These are phyloP conservation scores for Madurella fahalii DNA, from an alignment of 2,329 filamentous ascomycete species.

Conservation along the genomic window DNA sequence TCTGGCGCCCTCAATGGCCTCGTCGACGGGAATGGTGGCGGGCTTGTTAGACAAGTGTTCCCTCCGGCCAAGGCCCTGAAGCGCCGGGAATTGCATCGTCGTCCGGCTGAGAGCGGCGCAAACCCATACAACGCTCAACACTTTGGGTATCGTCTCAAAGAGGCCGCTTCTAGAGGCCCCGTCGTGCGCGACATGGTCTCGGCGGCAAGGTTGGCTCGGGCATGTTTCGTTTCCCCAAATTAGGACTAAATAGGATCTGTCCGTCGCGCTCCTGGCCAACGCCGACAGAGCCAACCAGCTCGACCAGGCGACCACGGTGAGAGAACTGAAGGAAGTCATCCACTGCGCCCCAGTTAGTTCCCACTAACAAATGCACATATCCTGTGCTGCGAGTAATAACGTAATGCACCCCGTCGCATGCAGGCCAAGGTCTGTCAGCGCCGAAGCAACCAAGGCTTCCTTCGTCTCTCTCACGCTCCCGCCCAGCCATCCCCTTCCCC, in stretches of 20 bases:
- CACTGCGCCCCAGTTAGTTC: conserved; percentile 17
- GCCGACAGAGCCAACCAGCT: conserved; percentile 6
- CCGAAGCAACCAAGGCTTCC: conserved; percentile 8
- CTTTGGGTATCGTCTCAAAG: conserved; percentile 10
- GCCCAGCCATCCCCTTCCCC: conserved; percentile 11
- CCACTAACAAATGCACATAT: not conserved
- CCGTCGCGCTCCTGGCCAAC: conserved; percentile 15
- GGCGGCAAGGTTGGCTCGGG: conserved; percentile 1
- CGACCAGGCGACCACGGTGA: not conserved
- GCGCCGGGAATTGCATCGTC: not conserved
- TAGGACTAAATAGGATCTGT: conserved; percentile 12
- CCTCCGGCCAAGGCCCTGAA: too few species aligned
- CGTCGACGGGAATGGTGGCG: too few species aligned
- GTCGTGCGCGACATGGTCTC: conserved; percentile 5
- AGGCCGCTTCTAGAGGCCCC: conserved; percentile 11
- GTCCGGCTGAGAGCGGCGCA: conserved; percentile 17
- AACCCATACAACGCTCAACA: not conserved
- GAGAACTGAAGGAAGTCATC: conserved; percentile 2
- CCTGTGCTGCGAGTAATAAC: conserved; percentile 9
- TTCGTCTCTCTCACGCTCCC: conserved; percentile 1
- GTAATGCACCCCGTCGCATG: conserved; percentile 15
- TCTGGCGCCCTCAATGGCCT: too few species aligned
- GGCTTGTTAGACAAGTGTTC: too few species aligned
- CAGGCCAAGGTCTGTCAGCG: conserved; percentile 14
- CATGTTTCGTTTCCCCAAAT: conserved; percentile 18